Percentiles rank a stretch among this genome's conserved stretches.
These are phyloP conservation scores for Venturia effusa DNA, from an alignment of 2,329 filamentous ascomycete genomes.

Conservation along the genomic window DNA sequence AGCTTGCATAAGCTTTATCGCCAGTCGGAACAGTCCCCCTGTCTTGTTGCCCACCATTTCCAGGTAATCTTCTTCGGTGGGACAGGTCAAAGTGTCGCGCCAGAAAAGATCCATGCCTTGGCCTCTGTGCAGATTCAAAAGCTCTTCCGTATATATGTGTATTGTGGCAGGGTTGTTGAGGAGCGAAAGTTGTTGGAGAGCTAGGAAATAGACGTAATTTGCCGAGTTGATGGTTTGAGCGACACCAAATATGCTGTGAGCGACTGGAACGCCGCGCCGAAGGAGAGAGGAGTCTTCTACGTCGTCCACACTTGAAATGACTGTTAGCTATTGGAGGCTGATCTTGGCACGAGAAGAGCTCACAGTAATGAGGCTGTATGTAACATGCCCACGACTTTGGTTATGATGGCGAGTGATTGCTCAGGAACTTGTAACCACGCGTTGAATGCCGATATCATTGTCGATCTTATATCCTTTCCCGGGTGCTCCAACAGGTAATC, in stretches of 20 bases:
- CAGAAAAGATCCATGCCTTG: conserved; percentile 90
- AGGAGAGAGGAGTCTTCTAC: conserved; percentile 73
- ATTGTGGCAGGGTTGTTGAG: conserved; percentile 58
- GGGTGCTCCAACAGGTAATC: conserved; percentile 71
- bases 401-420: conserved; percentile 62
- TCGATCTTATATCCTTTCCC: conserved; percentile 74
- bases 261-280: conserved; percentile 69
- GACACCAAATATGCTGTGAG: conserved; percentile 74
- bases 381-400: conserved; percentile 70
- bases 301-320: conserved; percentile 54
- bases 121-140: conserved; percentile 73
- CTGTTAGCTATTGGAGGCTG: conserved; percentile 8
- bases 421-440: conserved; percentile 65
- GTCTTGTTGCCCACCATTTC: conserved; percentile 92
- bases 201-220: conserved; percentile 81
- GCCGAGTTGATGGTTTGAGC: conserved; percentile 85
- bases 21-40: conserved; percentile 72
- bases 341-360: conserved; percentile 10
- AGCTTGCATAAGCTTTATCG: conserved; percentile 80
- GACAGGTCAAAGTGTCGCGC: conserved; percentile 74
- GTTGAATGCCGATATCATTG: conserved; percentile 74
- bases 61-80: conserved; percentile 81
- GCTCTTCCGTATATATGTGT: conserved; percentile 67
- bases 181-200: conserved; percentile 61
- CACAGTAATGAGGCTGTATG: conserved; percentile 70